phyloP scores from a whole-genome alignment of 768 basidiomycete species.

The Pleurotus sapidus region DNA sequence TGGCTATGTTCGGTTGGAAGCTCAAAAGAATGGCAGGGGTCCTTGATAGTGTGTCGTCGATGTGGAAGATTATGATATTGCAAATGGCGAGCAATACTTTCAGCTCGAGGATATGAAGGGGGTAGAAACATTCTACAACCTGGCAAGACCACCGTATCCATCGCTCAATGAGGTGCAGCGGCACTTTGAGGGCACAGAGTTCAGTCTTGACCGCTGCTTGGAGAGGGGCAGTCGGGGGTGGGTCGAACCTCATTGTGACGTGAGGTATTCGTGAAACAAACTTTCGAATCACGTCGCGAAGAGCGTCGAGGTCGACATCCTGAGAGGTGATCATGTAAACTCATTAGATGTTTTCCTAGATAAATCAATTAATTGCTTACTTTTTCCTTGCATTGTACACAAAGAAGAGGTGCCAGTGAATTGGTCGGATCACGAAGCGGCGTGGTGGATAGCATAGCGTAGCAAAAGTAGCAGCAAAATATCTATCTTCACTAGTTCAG shows the following conservation, averaged over 20 bases:
- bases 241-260: not conserved
- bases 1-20: not conserved
- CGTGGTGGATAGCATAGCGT: too few species aligned
- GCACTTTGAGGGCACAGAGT: not conserved
- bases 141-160: slow-evolving; percentile 1
- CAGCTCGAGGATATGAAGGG: not conserved
- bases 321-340: too few species aligned
- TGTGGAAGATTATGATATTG: slow-evolving; percentile 1
- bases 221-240: not conserved
- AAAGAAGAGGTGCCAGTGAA: too few species aligned
- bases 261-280: not conserved
- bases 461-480: too few species aligned
- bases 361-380: too few species aligned
- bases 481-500: too few species aligned
- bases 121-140: not conserved
- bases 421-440: too few species aligned
- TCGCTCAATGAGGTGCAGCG: not conserved
- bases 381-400: too few species aligned
- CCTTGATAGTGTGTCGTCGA: not conserved
- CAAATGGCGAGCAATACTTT: slow-evolving; percentile 3
- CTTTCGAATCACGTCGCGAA: not conserved
- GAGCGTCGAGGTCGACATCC: not conserved
- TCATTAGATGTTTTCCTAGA: too few species aligned
- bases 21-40: not conserved
- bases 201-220: not conserved